Evolutionary conservation across 495 filamentous ascomycete species (phyloP).

Genomic region (Talaromyces thailandensis): DNA sequence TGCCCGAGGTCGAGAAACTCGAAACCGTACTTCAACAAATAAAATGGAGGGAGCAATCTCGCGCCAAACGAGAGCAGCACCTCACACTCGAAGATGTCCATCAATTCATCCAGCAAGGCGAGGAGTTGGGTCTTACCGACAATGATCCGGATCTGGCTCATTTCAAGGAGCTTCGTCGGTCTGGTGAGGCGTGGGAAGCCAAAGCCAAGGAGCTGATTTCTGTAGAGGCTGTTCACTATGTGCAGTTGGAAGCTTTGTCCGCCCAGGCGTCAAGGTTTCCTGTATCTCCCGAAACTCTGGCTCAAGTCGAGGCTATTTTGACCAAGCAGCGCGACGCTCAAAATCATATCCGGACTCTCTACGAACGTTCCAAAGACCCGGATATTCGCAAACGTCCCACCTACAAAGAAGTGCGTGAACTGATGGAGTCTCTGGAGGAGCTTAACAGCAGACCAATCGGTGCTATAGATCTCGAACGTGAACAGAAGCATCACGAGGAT

Average conservation of each 20-base stretch:
- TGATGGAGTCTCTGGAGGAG: constrained; percentile 77
- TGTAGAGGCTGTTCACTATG: constrained; percentile 82
- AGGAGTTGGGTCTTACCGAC: constrained; percentile 64
- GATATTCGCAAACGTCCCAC: constrained; percentile 75
- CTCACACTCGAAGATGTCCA: constrained; percentile 68
- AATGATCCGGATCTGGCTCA: constrained; percentile 67
- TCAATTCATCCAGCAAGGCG: constrained; percentile 66
- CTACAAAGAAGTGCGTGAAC: constrained; percentile 83
- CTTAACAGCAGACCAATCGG: constrained; percentile 87
- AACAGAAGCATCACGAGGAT: constrained; percentile 93
- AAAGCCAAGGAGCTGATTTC: constrained; percentile 92
- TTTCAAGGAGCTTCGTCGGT: constrained; percentile 64
- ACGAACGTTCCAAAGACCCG: constrained; percentile 62
- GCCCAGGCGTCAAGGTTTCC: constrained; percentile 68
- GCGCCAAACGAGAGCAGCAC: constrained; percentile 49
- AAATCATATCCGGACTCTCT: constrained; percentile 71
- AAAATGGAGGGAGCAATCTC: constrained; percentile 78
- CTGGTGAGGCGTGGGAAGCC: constrained; percentile 80
- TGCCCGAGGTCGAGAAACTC: constrained; percentile 83
- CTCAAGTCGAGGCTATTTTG: constrained; percentile 81
- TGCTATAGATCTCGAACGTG: constrained; percentile 86
- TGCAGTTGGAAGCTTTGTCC: constrained; percentile 86
- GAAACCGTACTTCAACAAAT: constrained; percentile 73
- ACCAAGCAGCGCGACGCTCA: constrained; percentile 95
- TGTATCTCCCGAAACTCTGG: constrained; percentile 71